These are phyloP conservation scores for Citrullus amarus DNA, from an alignment of 306 rosid species.

Conservation along the genomic window DNA sequence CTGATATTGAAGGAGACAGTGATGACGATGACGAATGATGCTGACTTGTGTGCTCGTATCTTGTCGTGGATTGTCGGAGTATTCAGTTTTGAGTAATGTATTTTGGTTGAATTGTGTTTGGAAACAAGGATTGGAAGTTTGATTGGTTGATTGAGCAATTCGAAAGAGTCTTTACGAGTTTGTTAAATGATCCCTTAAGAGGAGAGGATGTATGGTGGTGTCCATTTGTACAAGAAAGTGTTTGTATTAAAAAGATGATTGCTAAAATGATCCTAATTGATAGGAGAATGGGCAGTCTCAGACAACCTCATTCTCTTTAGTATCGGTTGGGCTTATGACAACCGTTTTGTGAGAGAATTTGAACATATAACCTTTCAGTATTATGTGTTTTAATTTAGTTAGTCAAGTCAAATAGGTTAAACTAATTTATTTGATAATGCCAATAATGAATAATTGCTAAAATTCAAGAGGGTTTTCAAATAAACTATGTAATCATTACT, in stretches of 20 bases:
- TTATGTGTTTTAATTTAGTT: too few species aligned
- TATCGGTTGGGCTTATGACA: too few species aligned
- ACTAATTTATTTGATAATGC: too few species aligned
- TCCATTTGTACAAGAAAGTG: constrained; percentile 2
- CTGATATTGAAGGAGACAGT: neutral
- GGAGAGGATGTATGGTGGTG: neutral
- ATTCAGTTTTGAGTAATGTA: neutral
- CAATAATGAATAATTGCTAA: too few species aligned
- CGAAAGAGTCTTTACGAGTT: neutral
- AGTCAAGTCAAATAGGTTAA: too few species aligned
- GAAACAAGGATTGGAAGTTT: neutral
- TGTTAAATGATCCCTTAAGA: neutral
- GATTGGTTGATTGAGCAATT: neutral
- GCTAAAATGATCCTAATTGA: neutral
- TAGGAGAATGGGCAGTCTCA: neutral
- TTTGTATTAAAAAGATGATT: neutral
- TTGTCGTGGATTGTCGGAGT: neutral
- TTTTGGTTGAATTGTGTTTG: constrained; percentile 2
- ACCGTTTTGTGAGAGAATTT: too few species aligned
- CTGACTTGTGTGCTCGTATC: neutral
- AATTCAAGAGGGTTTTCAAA: too few species aligned
- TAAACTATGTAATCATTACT: too few species aligned
- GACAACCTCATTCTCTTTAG: neutral
- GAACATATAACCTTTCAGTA: too few species aligned
- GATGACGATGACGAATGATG: neutral